A percentile compares a stretch with the other conserved stretches of the same genome.
Conservation (phyloP, 2,329 filamentous ascomycete species). For the Talaromyces verruculosus region DNA sequence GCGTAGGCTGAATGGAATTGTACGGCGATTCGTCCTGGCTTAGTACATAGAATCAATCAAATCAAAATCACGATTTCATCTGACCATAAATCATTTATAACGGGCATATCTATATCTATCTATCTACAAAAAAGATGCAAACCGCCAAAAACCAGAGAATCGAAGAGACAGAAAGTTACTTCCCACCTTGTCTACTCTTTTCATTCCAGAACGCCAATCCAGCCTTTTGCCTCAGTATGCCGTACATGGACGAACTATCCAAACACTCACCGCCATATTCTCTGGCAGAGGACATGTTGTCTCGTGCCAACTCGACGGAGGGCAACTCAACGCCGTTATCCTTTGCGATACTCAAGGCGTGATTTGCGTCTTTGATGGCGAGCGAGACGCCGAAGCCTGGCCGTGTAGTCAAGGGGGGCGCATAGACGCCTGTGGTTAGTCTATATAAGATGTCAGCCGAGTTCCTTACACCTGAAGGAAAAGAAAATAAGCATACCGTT, state of each 20-base stretch:
- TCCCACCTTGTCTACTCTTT: conserved; percentile 32
- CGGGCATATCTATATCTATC: not conserved
- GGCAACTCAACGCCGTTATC: conserved; percentile 35
- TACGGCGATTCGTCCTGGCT: not conserved
- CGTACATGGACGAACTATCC: conserved; percentile 43
- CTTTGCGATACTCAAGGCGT: conserved; percentile 36
- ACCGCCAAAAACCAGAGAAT: not conserved
- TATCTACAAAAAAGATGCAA: not conserved
- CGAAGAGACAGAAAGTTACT: not conserved
- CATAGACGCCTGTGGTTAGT: conserved; percentile 46
- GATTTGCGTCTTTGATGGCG: conserved; percentile 41
- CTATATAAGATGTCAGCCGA: conserved; percentile 25
- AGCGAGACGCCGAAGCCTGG: conserved; percentile 41
- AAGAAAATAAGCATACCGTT: conserved; percentile 30
- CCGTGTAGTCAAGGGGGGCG: conserved; percentile 37
- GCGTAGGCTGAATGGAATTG: conserved; percentile 16
- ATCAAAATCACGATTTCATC: conserved; percentile 13
- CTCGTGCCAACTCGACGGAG: conserved; percentile 35
- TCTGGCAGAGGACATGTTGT: conserved; percentile 39
- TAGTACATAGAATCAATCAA: conserved; percentile 20
- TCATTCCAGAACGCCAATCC: conserved; percentile 42
- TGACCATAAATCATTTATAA: not conserved
- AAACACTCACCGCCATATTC: conserved; percentile 40
- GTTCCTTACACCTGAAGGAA: not conserved
- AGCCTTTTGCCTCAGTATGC: conserved; percentile 37